Evolutionary conservation across 2,329 filamentous ascomycete species (phyloP), one percentile per base, ranked within the genome.

Genomic region (Gremmenia infestans): DNA sequence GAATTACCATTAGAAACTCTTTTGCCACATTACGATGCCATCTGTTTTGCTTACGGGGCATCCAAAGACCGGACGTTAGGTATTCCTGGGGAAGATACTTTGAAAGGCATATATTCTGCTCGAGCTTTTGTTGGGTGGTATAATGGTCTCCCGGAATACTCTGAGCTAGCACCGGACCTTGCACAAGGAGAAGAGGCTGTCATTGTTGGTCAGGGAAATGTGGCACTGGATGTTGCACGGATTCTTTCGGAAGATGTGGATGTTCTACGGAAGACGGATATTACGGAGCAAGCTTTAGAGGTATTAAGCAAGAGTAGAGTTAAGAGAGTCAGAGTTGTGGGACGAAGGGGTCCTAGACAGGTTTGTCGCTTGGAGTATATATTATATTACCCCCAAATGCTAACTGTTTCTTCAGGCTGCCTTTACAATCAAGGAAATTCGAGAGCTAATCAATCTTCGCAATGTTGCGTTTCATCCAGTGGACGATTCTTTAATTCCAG

Each of bases 101-200:
- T 94, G 6, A 76, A 79, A 25, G 90, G 89, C 2, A 84, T 97
- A 17, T 87, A 91, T 69, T 96, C 92, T 7, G 94, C 94, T 2
- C 83, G 94, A 28, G 87, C 91, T 40, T 97, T 97, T 70, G 94
- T 99, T 1, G 94, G 92, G 17, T 99, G 94, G 94, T 99, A 99
- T 72, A 99, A 99, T 71, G 94, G 94, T 2, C 79, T 96, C 2
- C 94, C 94, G 0, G 89, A 95, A 64, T 89, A 89, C 68, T 81
- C 87, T 19, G 72, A 81, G 63, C 74, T 96, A 7, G 76, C 81
- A n/a, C 89, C 91, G 0, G 82, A 91, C 67, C 78, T 97, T 25
- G 81, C 83, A 0, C 76, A 78, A 9, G 88, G 88, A 0, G 90
- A 96, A 50, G 86, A 92, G 59, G 94, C 90, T 1, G 83, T 97